Conservation (phyloP, 352 stramenopile genomes). For the Globisporangium mamillatum region DNA sequence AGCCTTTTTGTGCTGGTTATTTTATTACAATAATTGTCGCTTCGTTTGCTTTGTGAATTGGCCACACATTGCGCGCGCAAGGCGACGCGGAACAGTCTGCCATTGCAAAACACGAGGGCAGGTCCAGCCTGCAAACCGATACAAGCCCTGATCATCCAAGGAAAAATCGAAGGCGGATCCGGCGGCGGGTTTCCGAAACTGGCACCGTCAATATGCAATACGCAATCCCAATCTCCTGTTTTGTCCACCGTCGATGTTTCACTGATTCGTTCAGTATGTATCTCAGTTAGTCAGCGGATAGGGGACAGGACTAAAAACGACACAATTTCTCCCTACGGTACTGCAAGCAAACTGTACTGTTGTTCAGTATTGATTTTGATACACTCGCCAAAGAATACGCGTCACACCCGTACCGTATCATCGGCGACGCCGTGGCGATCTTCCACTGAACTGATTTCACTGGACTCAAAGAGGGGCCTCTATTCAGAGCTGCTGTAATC, state of each 20-base stretch:
- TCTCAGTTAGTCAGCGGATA: neutral
- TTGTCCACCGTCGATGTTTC: neutral
- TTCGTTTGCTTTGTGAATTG: neutral
- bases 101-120: neutral
- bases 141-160: neutral
- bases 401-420: neutral
- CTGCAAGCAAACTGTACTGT: neutral
- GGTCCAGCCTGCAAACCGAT: neutral
- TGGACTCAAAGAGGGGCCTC: slow-evolving; percentile 7
- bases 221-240: neutral
- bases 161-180: slow-evolving; percentile 1
- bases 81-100: neutral
- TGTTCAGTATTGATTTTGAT: slow-evolving; percentile 2
- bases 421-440: slow-evolving; percentile 4
- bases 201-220: neutral
- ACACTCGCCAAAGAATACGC: slow-evolving; percentile 3
- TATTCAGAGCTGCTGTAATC: neutral
- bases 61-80: neutral
- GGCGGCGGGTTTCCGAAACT: neutral
- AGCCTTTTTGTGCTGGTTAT: neutral
- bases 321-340: neutral
- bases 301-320: neutral
- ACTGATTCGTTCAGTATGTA: neutral
- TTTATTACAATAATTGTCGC: neutral
- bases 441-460: slow-evolving; percentile 21